Evolutionary conservation across 768 basidiomycete genomes (phyloP).

Genomic region (Rhodotorula taiwanensis): DNA sequence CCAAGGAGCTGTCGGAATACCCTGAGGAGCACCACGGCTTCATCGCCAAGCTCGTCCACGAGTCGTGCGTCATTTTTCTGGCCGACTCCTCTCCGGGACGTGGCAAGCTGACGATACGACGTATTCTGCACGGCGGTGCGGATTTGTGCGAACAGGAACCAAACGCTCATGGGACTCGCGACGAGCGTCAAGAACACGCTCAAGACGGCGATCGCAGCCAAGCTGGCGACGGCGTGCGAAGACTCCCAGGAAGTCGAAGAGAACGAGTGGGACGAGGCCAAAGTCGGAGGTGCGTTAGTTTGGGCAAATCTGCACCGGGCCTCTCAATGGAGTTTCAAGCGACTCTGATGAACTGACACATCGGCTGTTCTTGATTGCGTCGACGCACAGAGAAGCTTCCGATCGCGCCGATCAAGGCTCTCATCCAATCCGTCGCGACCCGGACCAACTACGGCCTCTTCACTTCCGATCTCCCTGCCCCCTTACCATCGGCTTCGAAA

Average conservation of each 20-base stretch:
- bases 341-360: too few relatives aligned
- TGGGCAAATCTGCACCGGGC: too few relatives aligned
- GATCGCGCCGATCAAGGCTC: slow-evolving; percentile 54
- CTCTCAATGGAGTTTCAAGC: too few relatives aligned
- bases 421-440: slow-evolving; percentile 58
- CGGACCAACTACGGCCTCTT: slow-evolving; percentile 75
- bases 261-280: neutral
- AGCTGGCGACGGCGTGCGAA: neutral
- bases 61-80: slow-evolving; percentile 56
- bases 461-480: slow-evolving; percentile 1
- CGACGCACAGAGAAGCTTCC: slow-evolving; percentile 44
- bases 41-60: slow-evolving; percentile 74
- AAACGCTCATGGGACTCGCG: slow-evolving; percentile 56
- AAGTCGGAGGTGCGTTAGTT: slow-evolving; percentile 3
- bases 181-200: slow-evolving; percentile 70
- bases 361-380: too few relatives aligned
- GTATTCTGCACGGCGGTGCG: too few relatives aligned
- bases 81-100: neutral
- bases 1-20: slow-evolving; percentile 54
- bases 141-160: too few relatives aligned
- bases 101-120: too few relatives aligned
- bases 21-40: slow-evolving; percentile 66
- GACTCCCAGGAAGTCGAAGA: slow-evolving; percentile 25
- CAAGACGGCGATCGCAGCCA: slow-evolving; percentile 53
- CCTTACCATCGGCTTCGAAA: too few relatives aligned